Evolutionary conservation across 83 land plant genomes (phyloP).

Genomic region (Picea engelmannii): DNA sequence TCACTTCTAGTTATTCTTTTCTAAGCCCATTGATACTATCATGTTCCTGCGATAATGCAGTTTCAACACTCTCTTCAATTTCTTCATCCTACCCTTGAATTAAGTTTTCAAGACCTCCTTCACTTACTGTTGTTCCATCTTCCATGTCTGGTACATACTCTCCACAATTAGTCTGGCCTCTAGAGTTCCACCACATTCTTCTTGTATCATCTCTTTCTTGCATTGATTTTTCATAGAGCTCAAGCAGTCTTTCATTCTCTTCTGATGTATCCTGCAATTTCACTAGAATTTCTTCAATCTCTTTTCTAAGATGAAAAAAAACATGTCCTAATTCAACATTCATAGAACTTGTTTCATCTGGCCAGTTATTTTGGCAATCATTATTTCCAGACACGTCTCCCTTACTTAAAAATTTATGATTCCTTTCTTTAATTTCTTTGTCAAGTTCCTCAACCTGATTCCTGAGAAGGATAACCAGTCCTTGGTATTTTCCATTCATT

Average conservation of each 20-base stretch:
- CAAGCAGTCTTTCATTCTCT: too few species aligned
- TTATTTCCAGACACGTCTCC: neutral
- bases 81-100: too few species aligned
- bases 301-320: neutral
- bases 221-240: slow-evolving; percentile 60
- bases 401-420: too few species aligned
- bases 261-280: too few species aligned
- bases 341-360: slow-evolving; percentile 2
- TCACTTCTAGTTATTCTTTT: neutral
- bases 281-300: slow-evolving; percentile 29
- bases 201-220: slow-evolving; percentile 53
- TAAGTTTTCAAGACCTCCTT: neutral
- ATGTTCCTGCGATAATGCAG: too few species aligned
- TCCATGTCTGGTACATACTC: neutral
- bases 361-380: neutral
- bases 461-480: neutral
- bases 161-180: neutral
- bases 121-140: neutral
- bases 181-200: neutral
- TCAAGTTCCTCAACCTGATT: too few species aligned
- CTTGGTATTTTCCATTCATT: slow-evolving; percentile 8
- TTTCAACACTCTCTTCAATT: too few species aligned
- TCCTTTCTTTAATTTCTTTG: too few species aligned
- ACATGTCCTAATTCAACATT: slow-evolving; percentile 14
- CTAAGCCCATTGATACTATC: neutral